Conservation (phyloP, 129 eudicot genomes). For the Kitagawia praeruptora region DNA sequence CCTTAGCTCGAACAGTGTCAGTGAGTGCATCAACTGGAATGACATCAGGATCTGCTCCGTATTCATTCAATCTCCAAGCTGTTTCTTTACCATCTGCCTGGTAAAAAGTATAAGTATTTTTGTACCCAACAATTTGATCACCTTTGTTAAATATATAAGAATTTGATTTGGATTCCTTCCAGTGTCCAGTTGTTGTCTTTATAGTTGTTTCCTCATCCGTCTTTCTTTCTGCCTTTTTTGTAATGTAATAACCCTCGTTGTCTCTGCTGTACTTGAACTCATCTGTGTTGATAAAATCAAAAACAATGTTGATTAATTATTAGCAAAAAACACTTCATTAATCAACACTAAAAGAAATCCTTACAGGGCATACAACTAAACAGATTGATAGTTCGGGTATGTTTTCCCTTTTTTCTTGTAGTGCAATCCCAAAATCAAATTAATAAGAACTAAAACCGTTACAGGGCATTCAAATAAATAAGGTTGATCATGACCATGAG, state of each 20-base stretch:
- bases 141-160: too few species aligned
- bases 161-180: not conserved
- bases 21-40: not conserved
- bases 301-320: not conserved
- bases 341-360: too few species aligned
- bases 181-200: not conserved
- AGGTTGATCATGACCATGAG: not conserved
- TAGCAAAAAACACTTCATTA: not conserved
- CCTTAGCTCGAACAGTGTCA: conserved; percentile 2
- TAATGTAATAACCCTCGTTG: not conserved
- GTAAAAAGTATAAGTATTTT: not conserved
- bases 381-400: too few species aligned
- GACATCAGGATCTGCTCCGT: not conserved
- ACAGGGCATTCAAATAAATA: too few species aligned
- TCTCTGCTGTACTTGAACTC: conserved; percentile 1
- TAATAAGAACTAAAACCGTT: too few species aligned
- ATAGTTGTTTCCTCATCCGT: not conserved
- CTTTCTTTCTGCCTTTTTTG: not conserved
- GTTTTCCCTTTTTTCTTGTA: too few species aligned
- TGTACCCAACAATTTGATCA: not conserved
- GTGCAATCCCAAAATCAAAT: too few species aligned
- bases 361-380: too few species aligned
- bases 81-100: not conserved
- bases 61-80: not conserved
- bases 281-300: not conserved